Conservation (phyloP, 108 stramenopile species). For the Skeletonema potamos region DNA sequence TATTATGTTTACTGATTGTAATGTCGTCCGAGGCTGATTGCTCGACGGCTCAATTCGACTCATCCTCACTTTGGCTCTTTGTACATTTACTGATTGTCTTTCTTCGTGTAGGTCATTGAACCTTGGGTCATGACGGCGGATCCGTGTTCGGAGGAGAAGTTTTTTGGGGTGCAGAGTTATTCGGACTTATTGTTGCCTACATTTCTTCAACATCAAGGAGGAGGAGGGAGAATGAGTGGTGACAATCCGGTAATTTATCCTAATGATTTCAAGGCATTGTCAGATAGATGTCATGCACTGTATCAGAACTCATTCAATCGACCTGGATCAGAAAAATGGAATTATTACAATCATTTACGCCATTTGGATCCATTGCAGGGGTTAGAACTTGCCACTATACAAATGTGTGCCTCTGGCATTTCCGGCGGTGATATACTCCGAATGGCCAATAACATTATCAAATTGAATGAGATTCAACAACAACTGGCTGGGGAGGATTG, state of each 20-base stretch:
- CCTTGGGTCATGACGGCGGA: constrained; percentile 15
- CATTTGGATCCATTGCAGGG: not conserved
- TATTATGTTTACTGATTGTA: no score
- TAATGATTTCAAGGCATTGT: not conserved
- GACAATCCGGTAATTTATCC: not conserved
- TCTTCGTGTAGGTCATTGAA: constrained; percentile 9
- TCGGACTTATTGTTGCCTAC: not conserved
- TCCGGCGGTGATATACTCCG: constrained; percentile 14
- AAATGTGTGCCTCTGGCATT: not conserved
- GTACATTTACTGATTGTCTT: no score
- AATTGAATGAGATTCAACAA: constrained; percentile 1
- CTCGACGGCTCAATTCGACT: no score
- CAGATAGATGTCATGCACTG: not conserved
- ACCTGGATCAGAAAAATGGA: not conserved
- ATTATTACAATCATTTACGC: constrained; percentile 5
- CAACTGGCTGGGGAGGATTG: not conserved
- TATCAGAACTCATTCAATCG: not conserved
- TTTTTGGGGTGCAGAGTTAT: not conserved
- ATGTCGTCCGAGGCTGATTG: no score
- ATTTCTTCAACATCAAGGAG: not conserved
- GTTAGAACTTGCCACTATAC: not conserved
- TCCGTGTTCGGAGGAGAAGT: not conserved
- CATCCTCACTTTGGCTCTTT: constrained; percentile 27
- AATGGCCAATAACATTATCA: constrained; percentile 29
- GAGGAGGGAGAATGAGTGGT: not conserved